Percentiles rank a stretch among this genome's conserved stretches.
Conservation (phyloP, 371 early-diverging fungal genomes). For the Syncephalastrum sp. region DNA sequence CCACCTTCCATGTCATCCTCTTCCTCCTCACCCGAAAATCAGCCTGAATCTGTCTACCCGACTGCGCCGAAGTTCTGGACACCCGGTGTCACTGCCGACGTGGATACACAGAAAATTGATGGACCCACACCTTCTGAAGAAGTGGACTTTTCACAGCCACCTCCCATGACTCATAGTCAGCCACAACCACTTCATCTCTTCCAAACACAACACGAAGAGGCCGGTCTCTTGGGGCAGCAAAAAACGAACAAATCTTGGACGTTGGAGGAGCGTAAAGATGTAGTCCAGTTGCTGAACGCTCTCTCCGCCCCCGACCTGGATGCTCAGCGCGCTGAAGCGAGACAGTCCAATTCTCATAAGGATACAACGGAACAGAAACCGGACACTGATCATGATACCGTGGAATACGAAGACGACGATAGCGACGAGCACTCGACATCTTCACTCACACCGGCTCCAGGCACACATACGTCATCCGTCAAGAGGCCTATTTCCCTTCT, state of each 20-base stretch:
- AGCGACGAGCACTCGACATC: not conserved
- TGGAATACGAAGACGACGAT: not conserved
- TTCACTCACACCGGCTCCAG: not conserved
- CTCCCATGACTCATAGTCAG: constrained; percentile 4
- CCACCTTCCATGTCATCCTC: constrained; percentile 2
- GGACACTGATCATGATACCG: not conserved
- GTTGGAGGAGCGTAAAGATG: constrained; percentile 19
- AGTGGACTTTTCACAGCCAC: constrained; percentile 14
- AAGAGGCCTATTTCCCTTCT: too few relatives aligned
- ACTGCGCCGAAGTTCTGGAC: constrained; percentile 10
- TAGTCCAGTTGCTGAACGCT: constrained; percentile 41
- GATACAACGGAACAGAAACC: not conserved
- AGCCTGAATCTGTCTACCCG: too few relatives aligned
- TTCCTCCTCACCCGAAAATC: too few relatives aligned
- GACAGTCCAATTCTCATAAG: not conserved
- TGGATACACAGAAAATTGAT: constrained; percentile 1
- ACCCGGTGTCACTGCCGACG: constrained; percentile 9
- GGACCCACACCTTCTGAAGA: constrained; percentile 17
- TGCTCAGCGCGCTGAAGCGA: not conserved
- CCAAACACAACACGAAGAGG: constrained; percentile 21
- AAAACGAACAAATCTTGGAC: constrained; percentile 13
- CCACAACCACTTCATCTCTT: constrained; percentile 21
- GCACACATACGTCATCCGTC: too few relatives aligned
- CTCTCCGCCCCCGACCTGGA: constrained; percentile 21
- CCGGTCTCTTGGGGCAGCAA: not conserved